A percentile compares a stretch with the other conserved stretches of the same genome.
These are phyloP conservation scores for Penicillium parvum DNA, from an alignment of 495 filamentous ascomycete species.

Conservation along the genomic window DNA sequence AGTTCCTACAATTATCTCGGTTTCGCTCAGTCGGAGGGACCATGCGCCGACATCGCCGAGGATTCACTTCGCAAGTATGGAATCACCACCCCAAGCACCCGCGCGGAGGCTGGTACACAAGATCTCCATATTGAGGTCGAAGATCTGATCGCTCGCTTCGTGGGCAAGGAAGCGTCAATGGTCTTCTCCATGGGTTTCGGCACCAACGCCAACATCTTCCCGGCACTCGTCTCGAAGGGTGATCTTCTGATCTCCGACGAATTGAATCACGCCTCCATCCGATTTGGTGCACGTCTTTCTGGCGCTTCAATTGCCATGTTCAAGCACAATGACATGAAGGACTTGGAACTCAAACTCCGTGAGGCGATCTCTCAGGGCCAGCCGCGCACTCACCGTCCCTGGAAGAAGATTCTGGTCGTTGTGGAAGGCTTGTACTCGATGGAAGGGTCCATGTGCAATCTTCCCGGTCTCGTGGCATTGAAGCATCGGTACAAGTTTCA, in stretches of 20 bases:
- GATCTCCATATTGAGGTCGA: conserved; percentile 88
- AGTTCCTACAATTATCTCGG: conserved; percentile 99
- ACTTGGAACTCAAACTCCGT: conserved; percentile 77
- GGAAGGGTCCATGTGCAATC: conserved; percentile 97
- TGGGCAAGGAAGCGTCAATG: conserved; percentile 90
- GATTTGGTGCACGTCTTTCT: conserved; percentile 88
- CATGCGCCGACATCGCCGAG: conserved; percentile 92
- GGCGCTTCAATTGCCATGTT: conserved; percentile 93
- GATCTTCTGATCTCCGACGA: conserved; percentile 94
- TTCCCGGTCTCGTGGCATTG: conserved; percentile 77
- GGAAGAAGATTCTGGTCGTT: conserved; percentile 97
- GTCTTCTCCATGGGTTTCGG: conserved; percentile 98
- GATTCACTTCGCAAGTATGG: conserved; percentile 79
- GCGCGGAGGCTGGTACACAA: conserved; percentile 78
- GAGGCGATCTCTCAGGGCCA: conserved; percentile 95
- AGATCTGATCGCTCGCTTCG: conserved; percentile 80
- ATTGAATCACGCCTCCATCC: conserved; percentile 95
- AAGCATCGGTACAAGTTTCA: conserved; percentile 96
- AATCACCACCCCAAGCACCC: conserved; percentile 71
- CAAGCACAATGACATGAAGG: conserved; percentile 93
- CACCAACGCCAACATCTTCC: conserved; percentile 88
- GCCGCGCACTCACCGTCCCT: conserved; percentile 91
- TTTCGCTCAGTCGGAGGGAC: conserved; percentile 95
- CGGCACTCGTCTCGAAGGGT: conserved; percentile 84
- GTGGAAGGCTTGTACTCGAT: conserved; percentile 98